Base-by-base conservation (phyloP, 2,329 filamentous ascomycete species). In the Juglanconis juglandina region DNA sequence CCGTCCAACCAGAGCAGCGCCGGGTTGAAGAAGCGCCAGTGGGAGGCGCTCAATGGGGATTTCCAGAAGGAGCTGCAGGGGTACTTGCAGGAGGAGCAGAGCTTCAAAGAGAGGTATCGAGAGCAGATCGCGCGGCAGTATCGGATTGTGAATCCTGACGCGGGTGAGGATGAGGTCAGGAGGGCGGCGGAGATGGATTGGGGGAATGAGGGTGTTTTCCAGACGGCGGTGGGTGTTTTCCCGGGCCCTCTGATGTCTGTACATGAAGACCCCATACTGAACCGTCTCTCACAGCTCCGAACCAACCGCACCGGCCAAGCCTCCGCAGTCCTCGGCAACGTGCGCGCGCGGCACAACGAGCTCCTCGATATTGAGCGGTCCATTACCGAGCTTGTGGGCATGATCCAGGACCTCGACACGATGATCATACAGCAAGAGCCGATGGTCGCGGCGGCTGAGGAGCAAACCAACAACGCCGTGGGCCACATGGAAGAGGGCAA, bases 91-190 rank as follows among this genome's bases (percentile, higher is more conserved):
- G 87, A 91, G 70, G 91, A 95, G 79, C 79, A 83, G 61, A 81
- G 83, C 50, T 93, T 91, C 77, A 82, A 85, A 70, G 81, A 85
- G 70, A 80, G 87, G 65, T 92, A 92, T 73, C 84, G 87, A 63
- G 88, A 92, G 65, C 89, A 92, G 73, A 91, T 94, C 70, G 85
- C 86, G 61, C 83, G 91, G 68, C 91, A 95, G 75, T 93, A 91
- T 75, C 82, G 86, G 59, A 92, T 94, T 70, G 89, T 92, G 66
- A 91, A 92, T 72, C 90, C 90, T 55, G 87, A 92, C 49, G 91
- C 90, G n/a, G 83, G 83, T 53, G 89, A 92, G 62, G 78, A 82
- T 1, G 88, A 94, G 74, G 87, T 93, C 3, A 77, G 81, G 53
- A 79, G 90, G 71, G 89, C 89, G 3, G 79, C 86, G 32, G 81